Evolutionary conservation across 2,329 filamentous ascomycete species (phyloP), one percentile per base, ranked within the genome.

Genomic region (Taxawa tesnikishii): DNA sequence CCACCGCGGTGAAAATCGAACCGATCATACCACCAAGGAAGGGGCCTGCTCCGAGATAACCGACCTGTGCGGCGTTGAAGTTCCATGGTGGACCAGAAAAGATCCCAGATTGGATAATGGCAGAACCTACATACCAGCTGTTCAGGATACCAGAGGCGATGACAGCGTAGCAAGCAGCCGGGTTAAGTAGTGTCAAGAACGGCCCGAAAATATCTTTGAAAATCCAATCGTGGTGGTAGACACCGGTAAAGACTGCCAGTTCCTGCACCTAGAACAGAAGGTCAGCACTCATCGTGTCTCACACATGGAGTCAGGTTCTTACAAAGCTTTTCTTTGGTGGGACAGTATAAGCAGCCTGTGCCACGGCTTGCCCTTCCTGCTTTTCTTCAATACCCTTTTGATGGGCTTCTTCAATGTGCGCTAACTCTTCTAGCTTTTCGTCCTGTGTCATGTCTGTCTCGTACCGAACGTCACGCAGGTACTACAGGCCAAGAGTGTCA

Each of bases 31-130:
- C 31, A 12, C 41, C 39, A 15, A 42, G 29, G 32, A 43, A 40
- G 13, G 41, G 41, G 11, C 41, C 41, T 5, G 39, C 32, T 10
- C 39, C 39, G 25, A 43, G 31, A 26, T 43, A 43, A 2, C 41
- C 41, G 11, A 43, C 33, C 21, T 31, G 28, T 9, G 41, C 41
- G 2, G 41, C 29, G n/a, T 33, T 34, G 29, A 40, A 42, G 2
- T 16, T 32, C 37, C 38, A 43, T 13, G 39, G 39, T 24, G 41
- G 35, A 4, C 39, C 41, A 10, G 39, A 31, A 25, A 42, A 43
- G 35, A 42, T 39, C 9, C 39, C 34, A 5, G 41, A 30, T 11
- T 42, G 24, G 19, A 50, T 47, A 38, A 49, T 48, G 8, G 40
- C 40, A 6, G 28, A 25, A n/a, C 38, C 40, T 15, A 42, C 40